Conservation (phyloP, 2,329 filamentous ascomycete species). For the Colletotrichum cereale region DNA sequence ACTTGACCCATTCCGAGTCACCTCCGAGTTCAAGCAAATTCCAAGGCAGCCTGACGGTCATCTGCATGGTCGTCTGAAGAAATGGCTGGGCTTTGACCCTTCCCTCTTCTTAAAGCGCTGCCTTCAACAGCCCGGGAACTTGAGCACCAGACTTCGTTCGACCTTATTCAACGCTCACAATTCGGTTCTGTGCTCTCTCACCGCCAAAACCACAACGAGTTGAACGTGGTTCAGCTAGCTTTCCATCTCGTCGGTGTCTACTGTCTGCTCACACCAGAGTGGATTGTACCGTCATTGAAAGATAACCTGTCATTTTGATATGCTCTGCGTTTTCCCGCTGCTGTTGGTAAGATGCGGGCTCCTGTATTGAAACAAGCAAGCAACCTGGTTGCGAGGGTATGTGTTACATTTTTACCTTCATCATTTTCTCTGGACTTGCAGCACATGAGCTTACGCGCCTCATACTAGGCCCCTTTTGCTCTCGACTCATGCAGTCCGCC, state of each 20-base stretch:
- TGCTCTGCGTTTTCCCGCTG: neutral
- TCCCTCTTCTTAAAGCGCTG: conserved; percentile 18
- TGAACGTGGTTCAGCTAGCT: neutral
- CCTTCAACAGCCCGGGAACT: conserved; percentile 14
- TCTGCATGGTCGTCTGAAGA: conserved; percentile 32
- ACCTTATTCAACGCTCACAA: neutral
- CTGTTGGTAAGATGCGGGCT: conserved; percentile 25
- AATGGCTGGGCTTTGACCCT: conserved; percentile 37
- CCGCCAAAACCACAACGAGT: neutral
- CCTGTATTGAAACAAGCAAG: conserved; percentile 31
- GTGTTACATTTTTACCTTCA: neutral
- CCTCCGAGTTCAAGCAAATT: neutral
- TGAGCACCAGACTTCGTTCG: neutral
- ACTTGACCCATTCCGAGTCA: neutral
- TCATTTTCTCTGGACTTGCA: neutral
- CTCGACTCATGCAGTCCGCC: conserved; percentile 27
- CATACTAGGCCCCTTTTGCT: conserved; percentile 20
- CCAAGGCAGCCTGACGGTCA: neutral
- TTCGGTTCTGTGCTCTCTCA: neutral
- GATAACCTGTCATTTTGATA: neutral
- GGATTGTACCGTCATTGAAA: neutral
- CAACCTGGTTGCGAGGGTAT: conserved; percentile 30
- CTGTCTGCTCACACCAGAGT: neutral
- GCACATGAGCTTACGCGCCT: neutral
- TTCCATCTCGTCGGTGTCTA: neutral